Percentiles rank a stretch among this genome's conserved stretches.
Conservation (phyloP, 2,329 filamentous ascomycete species). For the Colletotrichum paranaense region DNA sequence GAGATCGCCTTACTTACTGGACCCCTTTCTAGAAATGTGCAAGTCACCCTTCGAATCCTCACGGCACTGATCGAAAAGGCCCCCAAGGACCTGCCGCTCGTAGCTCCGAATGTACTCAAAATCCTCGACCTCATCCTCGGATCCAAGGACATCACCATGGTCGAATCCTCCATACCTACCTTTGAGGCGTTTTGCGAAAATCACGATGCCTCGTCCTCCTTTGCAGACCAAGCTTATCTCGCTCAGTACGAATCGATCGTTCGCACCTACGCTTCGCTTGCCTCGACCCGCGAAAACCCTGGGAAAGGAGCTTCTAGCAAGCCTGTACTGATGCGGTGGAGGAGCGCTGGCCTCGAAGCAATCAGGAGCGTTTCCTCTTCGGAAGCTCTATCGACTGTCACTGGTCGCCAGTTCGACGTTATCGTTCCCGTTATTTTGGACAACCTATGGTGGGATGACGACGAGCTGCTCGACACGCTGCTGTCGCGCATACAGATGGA, state of each 20-base stretch:
- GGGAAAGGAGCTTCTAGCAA: slow-evolving; percentile 70
- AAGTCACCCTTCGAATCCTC: slow-evolving; percentile 94
- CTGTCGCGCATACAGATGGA: slow-evolving; percentile 74
- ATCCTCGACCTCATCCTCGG: slow-evolving; percentile 86
- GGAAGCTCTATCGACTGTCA: slow-evolving; percentile 80
- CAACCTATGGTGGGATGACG: slow-evolving; percentile 83
- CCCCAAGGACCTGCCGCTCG: slow-evolving; percentile 89
- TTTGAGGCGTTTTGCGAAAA: slow-evolving; percentile 91
- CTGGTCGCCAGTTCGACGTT: slow-evolving; percentile 79
- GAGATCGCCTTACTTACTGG: slow-evolving; percentile 2
- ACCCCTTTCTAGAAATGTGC: slow-evolving; percentile 75
- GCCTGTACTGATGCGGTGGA: slow-evolving; percentile 83
- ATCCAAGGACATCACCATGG: slow-evolving; percentile 90
- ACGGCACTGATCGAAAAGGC: slow-evolving; percentile 93
- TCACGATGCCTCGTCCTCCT: slow-evolving; percentile 86
- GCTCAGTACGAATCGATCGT: slow-evolving; percentile 86
- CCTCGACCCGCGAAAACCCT: slow-evolving; percentile 69
- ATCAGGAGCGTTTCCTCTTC: slow-evolving; percentile 85
- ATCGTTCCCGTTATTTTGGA: slow-evolving; percentile 88
- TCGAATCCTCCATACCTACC: slow-evolving; percentile 87
- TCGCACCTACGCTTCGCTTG: slow-evolving; percentile 81
- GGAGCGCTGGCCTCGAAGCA: slow-evolving; percentile 78
- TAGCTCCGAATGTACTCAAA: slow-evolving; percentile 85
- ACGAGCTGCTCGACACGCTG: slow-evolving; percentile 76
- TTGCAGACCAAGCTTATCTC: slow-evolving; percentile 87